A percentile compares a stretch with the other conserved stretches of the same genome.
These are phyloP conservation scores for Suhomyces taliae DNA, from an alignment of 1,139 yeast genomes.

Conservation along the genomic window DNA sequence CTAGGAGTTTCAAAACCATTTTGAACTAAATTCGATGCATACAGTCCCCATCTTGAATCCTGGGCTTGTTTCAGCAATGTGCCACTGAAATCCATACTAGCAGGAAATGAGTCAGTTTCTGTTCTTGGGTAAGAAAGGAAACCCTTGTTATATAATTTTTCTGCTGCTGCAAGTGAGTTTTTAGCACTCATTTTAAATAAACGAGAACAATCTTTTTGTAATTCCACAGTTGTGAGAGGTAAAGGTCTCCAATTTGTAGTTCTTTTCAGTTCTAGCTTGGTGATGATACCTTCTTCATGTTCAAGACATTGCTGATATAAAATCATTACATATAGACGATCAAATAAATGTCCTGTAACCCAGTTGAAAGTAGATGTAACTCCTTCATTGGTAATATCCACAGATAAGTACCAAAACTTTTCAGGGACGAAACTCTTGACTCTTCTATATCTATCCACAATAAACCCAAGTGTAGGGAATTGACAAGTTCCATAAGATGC, in stretches of 20 bases:
- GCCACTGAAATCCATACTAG: slow-evolving; percentile 63
- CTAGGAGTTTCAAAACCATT: slow-evolving; percentile 62
- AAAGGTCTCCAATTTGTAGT: slow-evolving; percentile 79
- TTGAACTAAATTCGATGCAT: slow-evolving; percentile 35
- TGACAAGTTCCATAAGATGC: slow-evolving; percentile 93
- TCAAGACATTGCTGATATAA: slow-evolving; percentile 67
- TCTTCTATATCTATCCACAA: slow-evolving; percentile 87
- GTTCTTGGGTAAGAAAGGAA: slow-evolving; percentile 95
- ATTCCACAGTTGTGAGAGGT: slow-evolving; percentile 93
- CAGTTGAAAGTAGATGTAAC: slow-evolving; percentile 52
- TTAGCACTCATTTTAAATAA: slow-evolving; percentile 80
- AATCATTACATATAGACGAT: slow-evolving; percentile 60
- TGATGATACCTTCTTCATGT: slow-evolving; percentile 49
- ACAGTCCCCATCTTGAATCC: slow-evolving; percentile 50
- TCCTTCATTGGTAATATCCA: slow-evolving; percentile 42
- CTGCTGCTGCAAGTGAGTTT: slow-evolving; percentile 79
- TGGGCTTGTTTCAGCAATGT: slow-evolving; percentile 61
- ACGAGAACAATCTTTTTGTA: slow-evolving; percentile 83
- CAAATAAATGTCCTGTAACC: slow-evolving; percentile 72
- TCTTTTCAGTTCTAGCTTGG: slow-evolving; percentile 56
- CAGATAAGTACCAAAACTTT: slow-evolving; percentile 72
- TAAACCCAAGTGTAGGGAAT: slow-evolving; percentile 94
- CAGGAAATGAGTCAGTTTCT: slow-evolving; percentile 87
- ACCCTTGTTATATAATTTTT: slow-evolving; percentile 80
- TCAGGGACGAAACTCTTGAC: slow-evolving; percentile 73